Evolutionary conservation across 169 alveolate species (phyloP).

Genomic region (Hepatocystis sp.): DNA sequence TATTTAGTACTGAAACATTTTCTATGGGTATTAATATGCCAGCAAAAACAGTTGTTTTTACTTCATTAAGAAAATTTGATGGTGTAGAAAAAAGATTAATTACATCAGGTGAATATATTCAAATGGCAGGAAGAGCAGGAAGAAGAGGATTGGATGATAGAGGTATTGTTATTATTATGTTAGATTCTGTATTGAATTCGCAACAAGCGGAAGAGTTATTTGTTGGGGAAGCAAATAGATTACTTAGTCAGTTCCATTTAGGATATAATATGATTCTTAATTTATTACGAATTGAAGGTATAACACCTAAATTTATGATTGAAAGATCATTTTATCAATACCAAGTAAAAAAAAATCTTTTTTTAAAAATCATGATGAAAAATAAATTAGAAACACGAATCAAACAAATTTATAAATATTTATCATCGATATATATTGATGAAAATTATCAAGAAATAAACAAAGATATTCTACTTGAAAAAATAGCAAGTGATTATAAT

Average conservation of each 20-base stretch:
- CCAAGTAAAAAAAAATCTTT: slow-evolving; percentile 91
- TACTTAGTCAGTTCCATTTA: slow-evolving; percentile 95
- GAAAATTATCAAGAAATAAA: slow-evolving; percentile 78
- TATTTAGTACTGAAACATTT: slow-evolving; percentile 98
- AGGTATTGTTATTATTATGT: slow-evolving; percentile 97
- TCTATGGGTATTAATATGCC: slow-evolving; percentile 99
- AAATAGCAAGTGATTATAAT: slow-evolving; percentile 73
- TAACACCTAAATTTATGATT: slow-evolving; percentile 96
- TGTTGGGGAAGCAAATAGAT: slow-evolving; percentile 93
- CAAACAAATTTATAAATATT: slow-evolving; percentile 26
- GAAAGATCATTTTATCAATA: slow-evolving; percentile 97
- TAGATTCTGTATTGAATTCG: slow-evolving; percentile 92
- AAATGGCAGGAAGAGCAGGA: slow-evolving; percentile 98
- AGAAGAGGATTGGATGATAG: slow-evolving; percentile 98
- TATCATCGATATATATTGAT: slow-evolving; percentile 42
- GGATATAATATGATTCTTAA: slow-evolving; percentile 98
- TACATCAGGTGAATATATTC: slow-evolving; percentile 97
- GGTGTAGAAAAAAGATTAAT: slow-evolving; percentile 94
- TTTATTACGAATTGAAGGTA: slow-evolving; percentile 96
- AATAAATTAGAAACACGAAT: slow-evolving; percentile 84
- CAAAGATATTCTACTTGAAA: slow-evolving; percentile 78
- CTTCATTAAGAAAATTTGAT: slow-evolving; percentile 95
- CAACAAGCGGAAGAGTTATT: slow-evolving; percentile 94
- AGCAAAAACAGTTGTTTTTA: slow-evolving; percentile 98
- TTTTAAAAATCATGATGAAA: slow-evolving; percentile 83